A percentile compares a stretch with the other conserved stretches of the same genome.
phyloP scores from a whole-genome alignment of 129 eudicot genomes.

The Kitagawia praeruptora region DNA sequence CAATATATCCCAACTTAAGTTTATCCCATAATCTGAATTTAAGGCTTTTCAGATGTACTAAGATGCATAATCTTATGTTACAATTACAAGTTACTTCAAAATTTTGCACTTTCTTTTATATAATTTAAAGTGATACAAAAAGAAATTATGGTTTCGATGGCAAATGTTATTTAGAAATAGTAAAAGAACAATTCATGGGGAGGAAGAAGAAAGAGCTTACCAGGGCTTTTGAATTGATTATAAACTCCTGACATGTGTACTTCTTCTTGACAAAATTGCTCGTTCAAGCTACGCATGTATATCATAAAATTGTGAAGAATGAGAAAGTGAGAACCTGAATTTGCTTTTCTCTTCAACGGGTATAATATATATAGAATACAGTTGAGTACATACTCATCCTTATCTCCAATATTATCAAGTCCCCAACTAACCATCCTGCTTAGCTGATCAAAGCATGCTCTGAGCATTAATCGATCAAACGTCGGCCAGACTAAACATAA shows the following conservation, averaged over 20 bases:
- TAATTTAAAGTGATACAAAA: background rate
- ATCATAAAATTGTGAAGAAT: background rate
- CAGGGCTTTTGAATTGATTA: slow-evolving; percentile 3
- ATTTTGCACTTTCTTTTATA: background rate
- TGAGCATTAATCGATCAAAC: background rate
- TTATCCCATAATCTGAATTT: background rate
- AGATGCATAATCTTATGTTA: background rate
- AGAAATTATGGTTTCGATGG: background rate
- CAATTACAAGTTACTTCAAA: background rate
- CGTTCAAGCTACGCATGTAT: background rate
- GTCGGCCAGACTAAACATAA: background rate
- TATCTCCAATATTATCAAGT: background rate
- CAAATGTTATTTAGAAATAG: background rate
- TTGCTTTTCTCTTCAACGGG: background rate
- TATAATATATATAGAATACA: background rate
- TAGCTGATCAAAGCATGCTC: background rate
- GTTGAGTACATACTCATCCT: background rate
- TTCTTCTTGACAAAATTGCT: background rate
- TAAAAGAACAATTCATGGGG: background rate
- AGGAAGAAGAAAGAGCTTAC: slow-evolving; percentile 8
- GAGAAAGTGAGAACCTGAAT: background rate
- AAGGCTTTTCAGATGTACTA: background rate
- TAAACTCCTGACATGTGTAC: background rate
- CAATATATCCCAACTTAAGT: background rate
- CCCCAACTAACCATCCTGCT: background rate